A percentile compares a stretch with the other conserved stretches of the same genome.
phyloP scores from a whole-genome alignment of 345 rosid species.

The Sisymbrium irio region DNA sequence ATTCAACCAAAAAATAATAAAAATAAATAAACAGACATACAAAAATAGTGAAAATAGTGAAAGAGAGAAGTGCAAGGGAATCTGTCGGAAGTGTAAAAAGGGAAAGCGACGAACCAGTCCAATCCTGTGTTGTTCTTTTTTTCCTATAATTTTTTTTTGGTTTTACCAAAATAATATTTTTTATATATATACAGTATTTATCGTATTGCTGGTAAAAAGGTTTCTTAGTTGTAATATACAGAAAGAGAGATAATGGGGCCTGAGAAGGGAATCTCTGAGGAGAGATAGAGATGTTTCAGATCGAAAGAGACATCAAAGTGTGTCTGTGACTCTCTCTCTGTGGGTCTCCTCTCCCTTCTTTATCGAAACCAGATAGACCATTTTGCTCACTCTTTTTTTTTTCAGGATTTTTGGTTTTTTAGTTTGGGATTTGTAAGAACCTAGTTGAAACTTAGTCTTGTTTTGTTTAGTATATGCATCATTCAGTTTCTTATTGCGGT shows the following conservation, averaged over 20 bases:
- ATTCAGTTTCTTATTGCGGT: background rate
- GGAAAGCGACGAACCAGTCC: slow-evolving; percentile 28
- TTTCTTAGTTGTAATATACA: slow-evolving; percentile 20
- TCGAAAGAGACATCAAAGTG: slow-evolving; percentile 27
- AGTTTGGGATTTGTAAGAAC: background rate
- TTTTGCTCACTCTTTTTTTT: background rate
- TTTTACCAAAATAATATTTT: background rate
- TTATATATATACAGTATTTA: background rate
- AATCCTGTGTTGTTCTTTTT: slow-evolving; percentile 17
- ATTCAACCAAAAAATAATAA: background rate
- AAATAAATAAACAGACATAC: background rate
- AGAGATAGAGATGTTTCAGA: slow-evolving; percentile 34
- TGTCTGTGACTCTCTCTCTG: slow-evolving; percentile 23
- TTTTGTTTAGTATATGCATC: background rate
- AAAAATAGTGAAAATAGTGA: background rate
- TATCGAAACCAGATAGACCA: slow-evolving; percentile 3
- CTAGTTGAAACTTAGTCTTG: background rate
- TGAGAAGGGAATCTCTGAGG: slow-evolving; percentile 33
- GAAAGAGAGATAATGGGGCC: slow-evolving; percentile 35
- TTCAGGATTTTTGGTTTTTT: background rate
- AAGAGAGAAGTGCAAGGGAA: slow-evolving; percentile 29
- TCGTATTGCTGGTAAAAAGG: background rate
- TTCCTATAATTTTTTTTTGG: background rate
- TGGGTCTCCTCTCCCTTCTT: slow-evolving; percentile 27
- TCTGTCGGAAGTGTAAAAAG: slow-evolving; percentile 31